Percentiles rank a stretch among this genome's conserved stretches.
phyloP scores from a whole-genome alignment of 2,329 filamentous ascomycete genomes.

The Lachnellula willkommii region DNA sequence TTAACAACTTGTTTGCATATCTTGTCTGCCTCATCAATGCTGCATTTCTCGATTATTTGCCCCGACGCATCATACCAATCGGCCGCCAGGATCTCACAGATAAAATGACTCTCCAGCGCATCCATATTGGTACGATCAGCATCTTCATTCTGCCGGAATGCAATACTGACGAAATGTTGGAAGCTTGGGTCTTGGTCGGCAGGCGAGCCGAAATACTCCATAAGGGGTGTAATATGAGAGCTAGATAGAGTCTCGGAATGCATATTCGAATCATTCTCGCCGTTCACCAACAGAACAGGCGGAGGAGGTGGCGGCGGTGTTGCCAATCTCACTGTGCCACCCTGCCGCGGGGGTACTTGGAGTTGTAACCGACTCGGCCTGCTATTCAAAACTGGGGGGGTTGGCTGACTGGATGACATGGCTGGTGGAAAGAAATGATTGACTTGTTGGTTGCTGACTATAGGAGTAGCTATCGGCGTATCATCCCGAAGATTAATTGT shows the following conservation, averaged over 20 bases:
- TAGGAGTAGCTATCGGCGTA: conserved; percentile 37
- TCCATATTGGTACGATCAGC: conserved; percentile 47
- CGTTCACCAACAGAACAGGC: conserved; percentile 44
- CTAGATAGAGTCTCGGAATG: conserved; percentile 26
- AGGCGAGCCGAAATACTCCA: conserved; percentile 27
- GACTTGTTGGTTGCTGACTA: conserved; percentile 38
- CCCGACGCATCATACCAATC: conserved; percentile 48
- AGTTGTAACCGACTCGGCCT: conserved; percentile 51
- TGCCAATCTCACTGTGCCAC: conserved; percentile 57
- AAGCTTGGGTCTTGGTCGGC: conserved; percentile 18
- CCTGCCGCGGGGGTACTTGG: conserved; percentile 57
- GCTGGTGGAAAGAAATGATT: conserved; percentile 30
- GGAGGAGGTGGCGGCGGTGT: conserved; percentile 47
- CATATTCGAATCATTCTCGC: conserved; percentile 28
- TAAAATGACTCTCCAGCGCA: conserved; percentile 50
- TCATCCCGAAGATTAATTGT: conserved; percentile 41
- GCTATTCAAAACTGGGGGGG: conserved; percentile 13
- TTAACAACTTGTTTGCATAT: conserved; percentile 51
- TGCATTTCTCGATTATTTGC: conserved; percentile 38
- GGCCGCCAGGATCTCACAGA: conserved; percentile 44
- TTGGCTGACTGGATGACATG: conserved; percentile 20
- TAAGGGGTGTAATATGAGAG: conserved; percentile 20
- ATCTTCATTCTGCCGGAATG: conserved; percentile 28
- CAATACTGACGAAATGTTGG: conserved; percentile 25
- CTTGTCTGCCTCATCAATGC: conserved; percentile 48